Conservation (phyloP, 768 basidiomycete genomes). For the Leucosporidium scottii region DNA sequence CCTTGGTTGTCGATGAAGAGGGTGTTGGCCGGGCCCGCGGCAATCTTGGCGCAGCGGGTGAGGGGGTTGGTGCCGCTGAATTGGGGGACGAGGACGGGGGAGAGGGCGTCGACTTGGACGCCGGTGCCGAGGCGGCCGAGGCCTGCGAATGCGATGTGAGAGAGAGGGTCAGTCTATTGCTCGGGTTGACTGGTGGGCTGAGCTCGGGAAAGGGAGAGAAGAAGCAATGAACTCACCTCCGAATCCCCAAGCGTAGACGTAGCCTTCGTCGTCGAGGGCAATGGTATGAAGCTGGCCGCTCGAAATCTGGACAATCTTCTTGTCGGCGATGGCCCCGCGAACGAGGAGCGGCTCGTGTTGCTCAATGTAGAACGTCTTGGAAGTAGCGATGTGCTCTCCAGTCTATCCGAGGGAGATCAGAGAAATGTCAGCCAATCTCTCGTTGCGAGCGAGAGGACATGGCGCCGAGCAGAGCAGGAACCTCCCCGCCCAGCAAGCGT, state of each 20-base stretch:
- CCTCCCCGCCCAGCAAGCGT: no score
- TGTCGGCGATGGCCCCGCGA: constrained; percentile 61
- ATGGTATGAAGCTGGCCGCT: constrained; percentile 83
- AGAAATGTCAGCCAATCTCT: no score
- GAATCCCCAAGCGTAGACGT: constrained; percentile 79
- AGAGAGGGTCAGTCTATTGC: constrained; percentile 27
- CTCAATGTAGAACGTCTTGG: constrained; percentile 19
- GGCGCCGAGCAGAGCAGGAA: no score
- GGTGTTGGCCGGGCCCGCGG: constrained; percentile 76
- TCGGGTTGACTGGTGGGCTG: no score
- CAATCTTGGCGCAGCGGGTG: constrained; percentile 57
- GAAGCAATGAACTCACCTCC: constrained; percentile 49
- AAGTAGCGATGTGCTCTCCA: constrained; percentile 28
- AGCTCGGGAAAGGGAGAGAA: not conserved
- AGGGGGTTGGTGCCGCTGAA: constrained; percentile 65
- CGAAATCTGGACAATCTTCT: constrained; percentile 70
- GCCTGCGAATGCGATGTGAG: constrained; percentile 37
- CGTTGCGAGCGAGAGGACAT: no score
- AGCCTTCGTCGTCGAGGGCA: constrained; percentile 63
- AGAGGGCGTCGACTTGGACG: constrained; percentile 70
- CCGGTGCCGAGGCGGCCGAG: constrained; percentile 87
- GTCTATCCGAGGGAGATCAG: no score
- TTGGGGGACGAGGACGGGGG: constrained; percentile 75
- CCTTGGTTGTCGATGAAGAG: constrained; percentile 72
- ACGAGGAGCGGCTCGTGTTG: constrained; percentile 55